A percentile compares a stretch with the other conserved stretches of the same genome.
Evolutionary conservation across 129 eudicot species (phyloP).

Genomic region (Flaveria bidentis): DNA sequence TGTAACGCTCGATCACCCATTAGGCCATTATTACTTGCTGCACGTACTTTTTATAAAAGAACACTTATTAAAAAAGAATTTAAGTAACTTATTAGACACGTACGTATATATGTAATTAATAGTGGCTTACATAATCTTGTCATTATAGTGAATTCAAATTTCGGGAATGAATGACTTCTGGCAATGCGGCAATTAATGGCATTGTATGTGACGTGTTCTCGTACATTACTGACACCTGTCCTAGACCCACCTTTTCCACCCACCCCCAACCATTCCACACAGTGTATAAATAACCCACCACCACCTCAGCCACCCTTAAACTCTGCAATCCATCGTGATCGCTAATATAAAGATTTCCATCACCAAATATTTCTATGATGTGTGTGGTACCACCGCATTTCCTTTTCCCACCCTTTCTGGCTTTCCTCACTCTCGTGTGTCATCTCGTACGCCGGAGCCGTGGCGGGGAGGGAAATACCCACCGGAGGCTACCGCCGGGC

Average conservation of each 20-base stretch:
- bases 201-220: not conserved
- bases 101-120: no score
- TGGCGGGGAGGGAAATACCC: not conserved
- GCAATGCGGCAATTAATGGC: not conserved
- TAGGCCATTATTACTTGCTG: no score
- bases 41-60: no score
- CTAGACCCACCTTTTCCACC: not conserved
- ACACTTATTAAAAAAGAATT: no score
- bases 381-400: not conserved
- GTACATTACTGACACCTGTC: not conserved
- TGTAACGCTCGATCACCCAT: no score
- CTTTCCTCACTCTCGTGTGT: slow-evolving; percentile 12
- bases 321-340: not conserved
- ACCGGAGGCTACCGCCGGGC: slow-evolving; percentile 70
- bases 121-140: no score
- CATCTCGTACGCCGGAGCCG: not conserved
- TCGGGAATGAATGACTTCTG: not conserved
- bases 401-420: slow-evolving; percentile 1
- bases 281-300: not conserved
- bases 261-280: not conserved
- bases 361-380: not conserved
- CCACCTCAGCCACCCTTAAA: not conserved
- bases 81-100: no score
- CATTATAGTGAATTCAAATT: no score
- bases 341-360: no score